These are phyloP conservation scores for Ceriops decandra DNA, from an alignment of 345 rosid genomes.

Conservation along the genomic window DNA sequence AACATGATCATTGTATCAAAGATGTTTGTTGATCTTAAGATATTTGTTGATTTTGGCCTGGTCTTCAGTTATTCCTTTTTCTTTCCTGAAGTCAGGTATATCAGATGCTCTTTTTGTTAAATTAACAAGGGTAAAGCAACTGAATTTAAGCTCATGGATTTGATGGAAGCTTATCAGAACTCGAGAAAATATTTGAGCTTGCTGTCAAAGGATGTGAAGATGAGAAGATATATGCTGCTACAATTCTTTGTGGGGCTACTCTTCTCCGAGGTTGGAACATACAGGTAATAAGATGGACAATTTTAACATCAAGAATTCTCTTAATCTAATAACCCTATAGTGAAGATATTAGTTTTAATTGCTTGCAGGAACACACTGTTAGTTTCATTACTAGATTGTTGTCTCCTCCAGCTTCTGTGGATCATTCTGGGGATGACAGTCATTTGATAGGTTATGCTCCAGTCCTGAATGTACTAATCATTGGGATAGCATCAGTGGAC, in stretches of 20 bases:
- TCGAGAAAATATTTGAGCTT: constrained; percentile 87
- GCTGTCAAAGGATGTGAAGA: constrained; percentile 87
- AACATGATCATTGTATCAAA: background rate
- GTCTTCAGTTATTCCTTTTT: constrained; percentile 62
- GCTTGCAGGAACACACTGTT: constrained; percentile 72
- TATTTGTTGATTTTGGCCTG: constrained; percentile 37
- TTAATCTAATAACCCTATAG: background rate
- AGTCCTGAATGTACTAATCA: constrained; percentile 73
- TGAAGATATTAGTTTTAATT: background rate
- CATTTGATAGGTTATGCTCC: constrained; percentile 73
- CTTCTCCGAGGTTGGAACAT: constrained; percentile 92
- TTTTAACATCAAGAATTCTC: background rate
- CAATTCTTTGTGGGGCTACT: constrained; percentile 94
- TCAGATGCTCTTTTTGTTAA: constrained; percentile 68
- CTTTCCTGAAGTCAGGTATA: constrained; percentile 68
- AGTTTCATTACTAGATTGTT: constrained; percentile 69
- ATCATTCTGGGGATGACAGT: constrained; percentile 60
- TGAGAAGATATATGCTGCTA: constrained; percentile 88
- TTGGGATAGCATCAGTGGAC: constrained; percentile 83
- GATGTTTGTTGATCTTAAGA: background rate
- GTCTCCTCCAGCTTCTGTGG: constrained; percentile 69
- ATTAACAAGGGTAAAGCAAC: constrained; percentile 74
- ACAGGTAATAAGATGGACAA: constrained; percentile 48
- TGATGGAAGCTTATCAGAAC: constrained; percentile 98
- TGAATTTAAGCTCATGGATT: constrained; percentile 77